Conservation (phyloP, 2,329 filamentous ascomycete genomes). For the Pseudocercospora musae region DNA sequence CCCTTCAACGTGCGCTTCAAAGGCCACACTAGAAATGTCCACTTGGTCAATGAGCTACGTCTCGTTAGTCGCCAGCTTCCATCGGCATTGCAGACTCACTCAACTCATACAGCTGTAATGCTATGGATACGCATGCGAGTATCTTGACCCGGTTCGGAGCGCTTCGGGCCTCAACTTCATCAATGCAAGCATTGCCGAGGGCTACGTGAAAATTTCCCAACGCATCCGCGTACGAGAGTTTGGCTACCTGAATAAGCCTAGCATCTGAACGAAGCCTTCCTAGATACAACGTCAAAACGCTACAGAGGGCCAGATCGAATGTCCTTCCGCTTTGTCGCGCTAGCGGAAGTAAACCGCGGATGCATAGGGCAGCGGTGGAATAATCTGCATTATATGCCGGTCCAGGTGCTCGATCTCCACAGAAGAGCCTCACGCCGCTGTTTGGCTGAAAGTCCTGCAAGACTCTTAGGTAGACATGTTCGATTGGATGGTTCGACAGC, state of each 20-base stretch:
- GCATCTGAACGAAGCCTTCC: background rate
- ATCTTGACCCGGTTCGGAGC: background rate
- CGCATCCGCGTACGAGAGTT: background rate
- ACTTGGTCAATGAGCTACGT: background rate
- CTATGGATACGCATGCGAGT: background rate
- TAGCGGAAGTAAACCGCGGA: background rate
- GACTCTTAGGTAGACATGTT: background rate
- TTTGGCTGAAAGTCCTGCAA: background rate
- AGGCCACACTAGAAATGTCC: background rate
- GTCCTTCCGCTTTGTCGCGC: background rate
- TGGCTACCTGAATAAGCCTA: background rate
- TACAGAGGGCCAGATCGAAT: background rate
- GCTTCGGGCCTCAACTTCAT: background rate
- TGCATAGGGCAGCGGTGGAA: background rate
- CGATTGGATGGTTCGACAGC: background rate
- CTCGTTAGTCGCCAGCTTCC: background rate
- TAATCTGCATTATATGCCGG: background rate
- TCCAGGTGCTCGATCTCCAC: background rate
- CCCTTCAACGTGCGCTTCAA: background rate
- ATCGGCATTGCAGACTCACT: background rate
- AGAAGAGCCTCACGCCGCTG: background rate
- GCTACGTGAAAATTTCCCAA: background rate
- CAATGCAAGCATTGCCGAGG: background rate
- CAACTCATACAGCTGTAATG: background rate
- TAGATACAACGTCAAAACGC: background rate